A percentile compares a stretch with the other conserved stretches of the same genome.
These are phyloP conservation scores for Ambrosiella cleistominuta DNA, from an alignment of 2,329 filamentous ascomycete genomes.

Conservation along the genomic window DNA sequence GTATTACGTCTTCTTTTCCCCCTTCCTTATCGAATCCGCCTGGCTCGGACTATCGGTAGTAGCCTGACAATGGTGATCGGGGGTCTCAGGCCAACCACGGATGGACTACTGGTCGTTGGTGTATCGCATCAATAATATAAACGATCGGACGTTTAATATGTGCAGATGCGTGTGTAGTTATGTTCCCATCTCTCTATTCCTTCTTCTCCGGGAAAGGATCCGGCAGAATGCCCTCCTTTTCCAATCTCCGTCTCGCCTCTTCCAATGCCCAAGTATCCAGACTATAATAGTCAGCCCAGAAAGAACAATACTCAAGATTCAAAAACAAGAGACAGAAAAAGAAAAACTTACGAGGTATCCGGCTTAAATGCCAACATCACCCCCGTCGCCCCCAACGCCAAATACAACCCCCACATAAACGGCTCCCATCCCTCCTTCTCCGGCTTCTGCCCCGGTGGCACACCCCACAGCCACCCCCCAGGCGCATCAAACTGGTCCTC, in stretches of 20 bases:
- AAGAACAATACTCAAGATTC: slow-evolving; percentile 1
- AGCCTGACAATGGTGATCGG: no score
- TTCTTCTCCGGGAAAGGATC: slow-evolving; percentile 52
- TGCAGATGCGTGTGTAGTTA: background rate
- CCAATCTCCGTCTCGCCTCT: slow-evolving; percentile 85
- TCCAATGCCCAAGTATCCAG: slow-evolving; percentile 99
- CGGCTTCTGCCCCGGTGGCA: slow-evolving; percentile 89
- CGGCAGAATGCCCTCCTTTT: slow-evolving; percentile 82
- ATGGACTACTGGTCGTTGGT: no score
- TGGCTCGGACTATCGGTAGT: slow-evolving; percentile 8
- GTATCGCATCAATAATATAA: no score
- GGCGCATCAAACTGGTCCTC: slow-evolving; percentile 78
- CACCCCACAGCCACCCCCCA: slow-evolving; percentile 77
- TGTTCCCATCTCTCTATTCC: slow-evolving; percentile 17
- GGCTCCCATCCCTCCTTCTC: slow-evolving; percentile 95
- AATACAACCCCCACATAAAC: slow-evolving; percentile 45
- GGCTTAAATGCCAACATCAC: slow-evolving; percentile 88
- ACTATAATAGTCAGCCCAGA: slow-evolving; percentile 29
- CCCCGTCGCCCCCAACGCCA: slow-evolving; percentile 62
- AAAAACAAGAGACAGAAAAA: background rate
- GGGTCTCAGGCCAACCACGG: no score
- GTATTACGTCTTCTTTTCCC: background rate
- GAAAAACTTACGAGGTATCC: slow-evolving; percentile 75
- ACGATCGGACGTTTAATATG: no score
- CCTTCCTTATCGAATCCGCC: slow-evolving; percentile 6